Evolutionary conservation across 768 basidiomycete species (phyloP).

Genomic region (Artomyces pyxidatus): DNA sequence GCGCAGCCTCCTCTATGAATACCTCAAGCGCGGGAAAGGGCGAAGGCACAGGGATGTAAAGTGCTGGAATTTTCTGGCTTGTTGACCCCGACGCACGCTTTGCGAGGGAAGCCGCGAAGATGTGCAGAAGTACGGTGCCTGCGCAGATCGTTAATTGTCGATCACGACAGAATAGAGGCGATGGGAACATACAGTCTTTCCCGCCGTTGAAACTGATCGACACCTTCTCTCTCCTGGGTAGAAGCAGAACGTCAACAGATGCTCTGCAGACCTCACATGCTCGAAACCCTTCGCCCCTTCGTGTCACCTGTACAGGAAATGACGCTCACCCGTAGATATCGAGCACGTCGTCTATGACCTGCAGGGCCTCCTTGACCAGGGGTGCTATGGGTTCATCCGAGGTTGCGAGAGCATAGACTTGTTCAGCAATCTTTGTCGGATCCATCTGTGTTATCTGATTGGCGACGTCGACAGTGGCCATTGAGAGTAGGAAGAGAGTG

Average conservation of each 20-base stretch:
- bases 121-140: slow-evolving; percentile 95
- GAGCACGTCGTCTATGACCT: slow-evolving; percentile 72
- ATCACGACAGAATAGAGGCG: background rate
- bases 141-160: slow-evolving; percentile 5
- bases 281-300: background rate
- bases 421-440: slow-evolving; percentile 39
- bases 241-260: background rate
- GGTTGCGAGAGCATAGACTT: slow-evolving; percentile 56
- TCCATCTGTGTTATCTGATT: slow-evolving; percentile 43
- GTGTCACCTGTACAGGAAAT: slow-evolving; percentile 8
- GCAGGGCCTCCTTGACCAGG: slow-evolving; percentile 69
- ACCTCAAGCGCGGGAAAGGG: slow-evolving; percentile 79
- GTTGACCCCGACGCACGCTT: slow-evolving; percentile 25
- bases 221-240: slow-evolving; percentile 52
- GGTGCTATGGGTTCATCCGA: slow-evolving; percentile 47
- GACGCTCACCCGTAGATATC: slow-evolving; percentile 72
- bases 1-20: slow-evolving; percentile 64
- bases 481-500: too few relatives aligned
- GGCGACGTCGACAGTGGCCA: too few relatives aligned
- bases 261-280: background rate
- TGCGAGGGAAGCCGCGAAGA: slow-evolving; percentile 67
- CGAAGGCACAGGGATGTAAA: slow-evolving; percentile 88
- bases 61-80: slow-evolving; percentile 45
- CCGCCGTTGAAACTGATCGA: slow-evolving; percentile 97
- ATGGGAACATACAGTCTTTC: slow-evolving; percentile 75